phyloP scores from a whole-genome alignment of 805 yeast genomes.

The Candida vartiovaarae region DNA sequence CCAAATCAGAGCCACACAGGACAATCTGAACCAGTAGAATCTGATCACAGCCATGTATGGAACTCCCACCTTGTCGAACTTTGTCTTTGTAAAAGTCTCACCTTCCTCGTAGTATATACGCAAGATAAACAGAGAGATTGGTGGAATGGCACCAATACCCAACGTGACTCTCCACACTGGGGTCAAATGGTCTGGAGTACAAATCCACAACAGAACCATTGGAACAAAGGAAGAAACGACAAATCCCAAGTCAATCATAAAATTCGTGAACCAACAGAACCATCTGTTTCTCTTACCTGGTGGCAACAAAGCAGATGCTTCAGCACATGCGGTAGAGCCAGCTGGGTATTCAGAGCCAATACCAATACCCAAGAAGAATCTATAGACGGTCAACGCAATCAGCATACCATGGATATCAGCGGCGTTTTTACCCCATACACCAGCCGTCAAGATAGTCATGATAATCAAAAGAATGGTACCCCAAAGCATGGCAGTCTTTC shows the following conservation, averaged over 20 bases:
- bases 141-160: slow-evolving; percentile 88
- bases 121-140: slow-evolving; percentile 66
- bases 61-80: slow-evolving; percentile 53
- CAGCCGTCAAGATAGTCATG: slow-evolving; percentile 74
- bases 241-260: slow-evolving; percentile 82
- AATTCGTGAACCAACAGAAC: slow-evolving; percentile 83
- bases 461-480: slow-evolving; percentile 71
- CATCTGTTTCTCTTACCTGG: slow-evolving; percentile 84
- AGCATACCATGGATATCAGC: slow-evolving; percentile 60
- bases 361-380: slow-evolving; percentile 85
- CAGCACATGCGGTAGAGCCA: slow-evolving; percentile 90
- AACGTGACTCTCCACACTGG: slow-evolving; percentile 90
- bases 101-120: slow-evolving; percentile 74
- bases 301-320: slow-evolving; percentile 72
- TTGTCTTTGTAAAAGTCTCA: slow-evolving; percentile 59
- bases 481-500: slow-evolving; percentile 76
- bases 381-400: slow-evolving; percentile 73
- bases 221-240: slow-evolving; percentile 83
- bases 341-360: slow-evolving; percentile 96
- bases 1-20: slow-evolving; percentile 75
- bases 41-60: slow-evolving; percentile 69
- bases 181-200: slow-evolving; percentile 57
- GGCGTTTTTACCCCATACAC: slow-evolving; percentile 66
- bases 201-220: slow-evolving; percentile 79
- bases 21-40: slow-evolving; percentile 78